Percentiles rank a stretch among this genome's conserved stretches.
Evolutionary conservation across 2,329 filamentous ascomycete species (phyloP).

Genomic region (Beauveria sp.): DNA sequence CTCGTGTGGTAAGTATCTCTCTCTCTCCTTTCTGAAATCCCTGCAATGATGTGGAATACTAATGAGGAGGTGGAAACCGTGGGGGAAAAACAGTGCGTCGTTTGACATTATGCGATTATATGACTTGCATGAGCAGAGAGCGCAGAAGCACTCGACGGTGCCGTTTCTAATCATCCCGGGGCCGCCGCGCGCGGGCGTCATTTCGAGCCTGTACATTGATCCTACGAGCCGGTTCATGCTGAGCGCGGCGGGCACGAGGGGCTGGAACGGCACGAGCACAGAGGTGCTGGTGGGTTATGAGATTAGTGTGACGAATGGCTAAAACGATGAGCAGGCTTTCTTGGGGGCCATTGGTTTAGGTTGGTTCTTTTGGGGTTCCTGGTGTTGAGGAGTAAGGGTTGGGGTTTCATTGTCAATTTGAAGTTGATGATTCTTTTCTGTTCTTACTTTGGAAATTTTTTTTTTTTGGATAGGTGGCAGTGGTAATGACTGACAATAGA

Average conservation of each 20-base stretch:
- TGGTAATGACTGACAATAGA: too few species aligned
- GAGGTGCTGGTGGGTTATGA: constrained; percentile 94
- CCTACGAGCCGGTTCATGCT: constrained; percentile 86
- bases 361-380: too few species aligned
- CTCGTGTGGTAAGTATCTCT: constrained; percentile 68
- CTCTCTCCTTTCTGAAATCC: background rate
- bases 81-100: constrained; percentile 57
- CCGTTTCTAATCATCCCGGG: constrained; percentile 96
- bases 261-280: constrained; percentile 87
- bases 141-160: constrained; percentile 66
- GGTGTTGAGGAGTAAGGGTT: too few species aligned
- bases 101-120: constrained; percentile 92
- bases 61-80: background rate
- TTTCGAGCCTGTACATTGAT: constrained; percentile 79
- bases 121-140: constrained; percentile 63
- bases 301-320: constrained; percentile 41
- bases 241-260: constrained; percentile 81
- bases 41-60: constrained; percentile 50
- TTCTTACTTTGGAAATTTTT: too few species aligned
- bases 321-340: background rate
- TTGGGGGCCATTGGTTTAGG: background rate
- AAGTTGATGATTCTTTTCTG: too few species aligned
- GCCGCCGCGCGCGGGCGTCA: constrained; percentile 73
- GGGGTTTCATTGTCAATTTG: too few species aligned
- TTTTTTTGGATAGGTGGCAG: too few species aligned